A percentile compares a stretch with the other conserved stretches of the same genome.
Conservation (phyloP, 1,284 basidiomycete genomes). For the Sporisorium reilianum region DNA sequence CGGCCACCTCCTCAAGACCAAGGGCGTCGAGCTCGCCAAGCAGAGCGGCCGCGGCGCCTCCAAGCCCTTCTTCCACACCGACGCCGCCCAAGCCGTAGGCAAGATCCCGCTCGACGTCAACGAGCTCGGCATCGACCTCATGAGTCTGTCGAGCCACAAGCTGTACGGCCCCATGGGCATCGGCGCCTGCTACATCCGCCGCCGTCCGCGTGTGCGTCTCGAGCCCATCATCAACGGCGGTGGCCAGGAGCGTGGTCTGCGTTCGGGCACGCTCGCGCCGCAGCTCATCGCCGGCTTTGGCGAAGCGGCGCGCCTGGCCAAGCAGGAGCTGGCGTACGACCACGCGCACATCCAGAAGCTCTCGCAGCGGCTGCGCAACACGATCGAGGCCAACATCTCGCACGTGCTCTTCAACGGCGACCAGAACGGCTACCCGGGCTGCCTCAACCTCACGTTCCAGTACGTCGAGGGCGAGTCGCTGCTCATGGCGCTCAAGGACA, state of each 20-base stretch:
- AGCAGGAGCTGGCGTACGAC: slow-evolving; percentile 89
- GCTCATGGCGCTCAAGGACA: slow-evolving; percentile 97
- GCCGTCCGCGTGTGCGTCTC: slow-evolving; percentile 90
- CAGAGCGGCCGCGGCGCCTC: slow-evolving; percentile 71
- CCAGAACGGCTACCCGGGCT: slow-evolving; percentile 75
- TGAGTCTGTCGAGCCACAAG: slow-evolving; percentile 98
- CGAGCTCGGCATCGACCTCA: slow-evolving; percentile 92
- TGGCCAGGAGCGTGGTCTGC: slow-evolving; percentile 94
- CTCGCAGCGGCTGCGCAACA: slow-evolving; percentile 83
- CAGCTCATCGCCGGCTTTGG: slow-evolving; percentile 91
- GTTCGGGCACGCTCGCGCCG: slow-evolving; percentile 94
- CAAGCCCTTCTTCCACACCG: slow-evolving; percentile 91
- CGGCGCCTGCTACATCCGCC: slow-evolving; percentile 92
- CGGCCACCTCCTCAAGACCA: slow-evolving; percentile 78
- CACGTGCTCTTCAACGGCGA: slow-evolving; percentile 96
- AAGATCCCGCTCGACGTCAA: slow-evolving; percentile 80
- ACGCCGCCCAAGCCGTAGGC: slow-evolving; percentile 95
- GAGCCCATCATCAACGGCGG: slow-evolving; percentile 96
- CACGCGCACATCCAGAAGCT: slow-evolving; percentile 81
- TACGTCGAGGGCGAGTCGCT: slow-evolving; percentile 98
- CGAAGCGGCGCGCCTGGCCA: slow-evolving; percentile 92
- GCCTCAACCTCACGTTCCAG: slow-evolving; percentile 93
- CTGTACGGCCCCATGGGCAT: slow-evolving; percentile 98
- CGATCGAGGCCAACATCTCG: slow-evolving; percentile 85
- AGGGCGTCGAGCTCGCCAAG: slow-evolving; percentile 77